Conservation (phyloP, 306 rosid species). For the Neltuma alba region DNA sequence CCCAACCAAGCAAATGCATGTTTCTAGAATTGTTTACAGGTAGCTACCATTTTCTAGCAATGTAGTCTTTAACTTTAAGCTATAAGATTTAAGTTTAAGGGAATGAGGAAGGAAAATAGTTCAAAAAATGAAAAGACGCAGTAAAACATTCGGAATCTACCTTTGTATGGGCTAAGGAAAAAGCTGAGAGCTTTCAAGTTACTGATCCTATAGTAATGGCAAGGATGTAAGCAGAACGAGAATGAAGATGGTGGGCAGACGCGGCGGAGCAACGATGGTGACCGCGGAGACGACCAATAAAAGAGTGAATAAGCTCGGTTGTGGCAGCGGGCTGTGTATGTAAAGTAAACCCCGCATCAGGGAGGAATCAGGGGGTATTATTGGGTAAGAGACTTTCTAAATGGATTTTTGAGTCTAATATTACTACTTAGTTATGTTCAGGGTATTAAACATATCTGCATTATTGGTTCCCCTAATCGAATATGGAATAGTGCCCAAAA, state of each 20-base stretch:
- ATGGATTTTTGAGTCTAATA: background rate
- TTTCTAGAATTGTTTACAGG: background rate
- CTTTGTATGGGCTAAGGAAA: constrained; percentile 6
- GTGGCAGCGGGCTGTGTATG: background rate
- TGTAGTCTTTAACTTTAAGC: background rate
- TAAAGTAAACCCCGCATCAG: background rate
- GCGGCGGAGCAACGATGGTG: constrained; percentile 35
- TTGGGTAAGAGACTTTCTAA: background rate
- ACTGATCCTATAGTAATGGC: background rate
- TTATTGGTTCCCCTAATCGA: background rate
- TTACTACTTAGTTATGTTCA: no score
- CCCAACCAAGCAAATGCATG: constrained; percentile 22
- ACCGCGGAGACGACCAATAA: background rate
- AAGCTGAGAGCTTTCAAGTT: constrained; percentile 4
- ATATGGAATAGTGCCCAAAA: background rate
- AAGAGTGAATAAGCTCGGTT: background rate
- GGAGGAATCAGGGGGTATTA: background rate
- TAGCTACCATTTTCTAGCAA: constrained; percentile 11
- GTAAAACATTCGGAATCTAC: constrained; percentile 26
- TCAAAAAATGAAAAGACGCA: constrained; percentile 3
- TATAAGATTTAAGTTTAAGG: background rate
- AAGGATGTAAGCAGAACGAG: background rate
- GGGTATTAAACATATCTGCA: no score
- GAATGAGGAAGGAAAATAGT: background rate
- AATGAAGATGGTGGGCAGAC: constrained; percentile 7